Conservation (phyloP, 106 monocot genomes). For the Iris macrosiphon region DNA sequence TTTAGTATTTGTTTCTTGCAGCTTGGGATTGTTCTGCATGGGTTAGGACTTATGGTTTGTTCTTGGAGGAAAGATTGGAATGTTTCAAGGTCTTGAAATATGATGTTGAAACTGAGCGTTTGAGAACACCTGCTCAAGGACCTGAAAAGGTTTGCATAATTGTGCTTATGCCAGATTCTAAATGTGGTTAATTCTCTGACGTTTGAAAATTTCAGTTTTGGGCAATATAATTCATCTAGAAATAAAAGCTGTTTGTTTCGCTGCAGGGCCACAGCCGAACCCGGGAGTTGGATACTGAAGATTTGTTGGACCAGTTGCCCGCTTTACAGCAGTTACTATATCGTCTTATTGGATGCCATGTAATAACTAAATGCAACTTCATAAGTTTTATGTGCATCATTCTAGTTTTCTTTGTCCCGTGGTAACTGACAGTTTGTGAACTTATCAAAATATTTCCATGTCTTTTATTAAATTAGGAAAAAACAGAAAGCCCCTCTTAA, state of each 20-base stretch:
- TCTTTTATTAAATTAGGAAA: too few species aligned
- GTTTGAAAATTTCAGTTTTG: too few species aligned
- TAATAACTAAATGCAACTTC: slow-evolving; percentile 15
- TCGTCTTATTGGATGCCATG: slow-evolving; percentile 79
- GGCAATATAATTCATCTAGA: too few species aligned
- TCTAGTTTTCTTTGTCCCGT: too few species aligned
- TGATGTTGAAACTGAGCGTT: slow-evolving; percentile 86
- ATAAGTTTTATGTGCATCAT: too few species aligned
- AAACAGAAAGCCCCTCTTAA: too few species aligned
- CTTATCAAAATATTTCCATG: too few species aligned
- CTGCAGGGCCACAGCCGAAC: slow-evolving; percentile 66
- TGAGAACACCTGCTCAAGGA: slow-evolving; percentile 41
- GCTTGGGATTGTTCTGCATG: slow-evolving; percentile 99
- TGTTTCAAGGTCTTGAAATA: slow-evolving; percentile 88
- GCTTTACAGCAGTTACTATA: slow-evolving; percentile 76
- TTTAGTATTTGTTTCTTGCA: slow-evolving; percentile 16
- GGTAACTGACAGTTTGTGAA: too few species aligned
- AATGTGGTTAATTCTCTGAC: too few species aligned
- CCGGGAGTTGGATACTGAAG: slow-evolving; percentile 52
- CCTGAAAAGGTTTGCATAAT: slow-evolving; percentile 51
- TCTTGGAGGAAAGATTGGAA: slow-evolving; percentile 94
- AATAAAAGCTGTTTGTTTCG: slow-evolving; percentile 1
- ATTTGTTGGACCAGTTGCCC: slow-evolving; percentile 79
- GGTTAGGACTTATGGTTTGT: slow-evolving; percentile 91
- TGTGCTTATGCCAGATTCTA: background rate